Conservation (phyloP, 2,329 filamentous ascomycete species). For the Diaporthe aspalathi region DNA sequence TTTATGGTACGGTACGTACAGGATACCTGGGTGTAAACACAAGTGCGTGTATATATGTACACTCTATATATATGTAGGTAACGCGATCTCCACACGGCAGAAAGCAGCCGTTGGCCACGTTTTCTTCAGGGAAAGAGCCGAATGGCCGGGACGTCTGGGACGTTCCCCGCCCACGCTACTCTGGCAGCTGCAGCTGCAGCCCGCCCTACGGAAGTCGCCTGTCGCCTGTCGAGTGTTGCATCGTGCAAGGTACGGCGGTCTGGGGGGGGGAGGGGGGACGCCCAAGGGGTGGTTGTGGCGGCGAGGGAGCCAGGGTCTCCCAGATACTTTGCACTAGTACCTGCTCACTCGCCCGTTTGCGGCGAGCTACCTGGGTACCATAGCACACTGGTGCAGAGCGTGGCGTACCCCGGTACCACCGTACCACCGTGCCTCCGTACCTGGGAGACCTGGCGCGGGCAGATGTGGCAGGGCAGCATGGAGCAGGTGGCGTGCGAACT, state of each 20-base stretch:
- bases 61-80: slow-evolving; percentile 1
- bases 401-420: too few relatives aligned
- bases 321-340: too few relatives aligned
- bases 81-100: slow-evolving; percentile 26
- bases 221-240: slow-evolving; percentile 28
- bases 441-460: background rate
- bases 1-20: too few relatives aligned
- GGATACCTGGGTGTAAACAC: too few relatives aligned
- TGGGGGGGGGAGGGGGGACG: background rate
- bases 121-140: slow-evolving; percentile 38
- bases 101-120: slow-evolving; percentile 38
- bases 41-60: too few relatives aligned
- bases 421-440: too few relatives aligned
- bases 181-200: slow-evolving; percentile 33
- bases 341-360: too few relatives aligned
- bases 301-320: background rate
- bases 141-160: slow-evolving; percentile 38
- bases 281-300: slow-evolving; percentile 7
- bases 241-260: slow-evolving; percentile 29
- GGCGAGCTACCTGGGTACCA: too few relatives aligned
- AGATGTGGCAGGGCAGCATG: slow-evolving; percentile 7
- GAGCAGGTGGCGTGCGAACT: slow-evolving; percentile 31
- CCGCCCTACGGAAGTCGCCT: slow-evolving; percentile 39
- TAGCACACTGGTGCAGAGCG: too few relatives aligned
- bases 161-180: slow-evolving; percentile 37